Evolutionary conservation across 768 basidiomycete species (phyloP), one percentile per base, ranked within the genome.

Genomic region (Pulveroboletus frians): DNA sequence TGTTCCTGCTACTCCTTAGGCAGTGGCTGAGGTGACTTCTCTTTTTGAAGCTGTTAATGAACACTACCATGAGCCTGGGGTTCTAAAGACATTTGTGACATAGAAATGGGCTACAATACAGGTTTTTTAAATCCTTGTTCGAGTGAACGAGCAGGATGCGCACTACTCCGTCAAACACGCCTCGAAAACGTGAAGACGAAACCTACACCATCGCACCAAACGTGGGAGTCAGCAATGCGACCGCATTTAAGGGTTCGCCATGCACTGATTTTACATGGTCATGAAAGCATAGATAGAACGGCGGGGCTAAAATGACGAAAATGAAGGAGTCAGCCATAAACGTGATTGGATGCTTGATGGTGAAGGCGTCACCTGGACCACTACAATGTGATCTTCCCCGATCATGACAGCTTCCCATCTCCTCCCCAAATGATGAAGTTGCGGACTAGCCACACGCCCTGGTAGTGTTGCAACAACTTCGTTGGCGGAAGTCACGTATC

Each of bases 381-480:
- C 54, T 2, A 72, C 39, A 20, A 72, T 57, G 17, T 63, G 62
- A 43, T 72, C 60, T 49, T 72, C 71, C 5, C 67, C 60, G 11
- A 72, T 57, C 71, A 72, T 71, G 21, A 57, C 58, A 32, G 66
- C 61, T 4, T 61, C 60, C 65, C 67, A 69, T 9, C 55, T 57
- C 7, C 53, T 35, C 8, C 55, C 50, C 26, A 34, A 46, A 26
- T 39, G 38, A 5, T 49, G 26, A 37, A 65, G 57, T 4, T 43
- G 31, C 39, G 65, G 3, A 35, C 21, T 44, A 26, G 45, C 47
- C 15, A 62, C 66, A 47, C 57, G 63, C 17, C 65, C 65, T n/a
- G 67, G 69, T 13, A 67, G 49, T 31, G 34, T 45, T 13, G 69
- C 71, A 4, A 20, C 23, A 14, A 71, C 57, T 10, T 60, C 49